Evolutionary conservation across 176 grass and related monocot genomes (phyloP).

Genomic region (Aechmea fasciata): DNA sequence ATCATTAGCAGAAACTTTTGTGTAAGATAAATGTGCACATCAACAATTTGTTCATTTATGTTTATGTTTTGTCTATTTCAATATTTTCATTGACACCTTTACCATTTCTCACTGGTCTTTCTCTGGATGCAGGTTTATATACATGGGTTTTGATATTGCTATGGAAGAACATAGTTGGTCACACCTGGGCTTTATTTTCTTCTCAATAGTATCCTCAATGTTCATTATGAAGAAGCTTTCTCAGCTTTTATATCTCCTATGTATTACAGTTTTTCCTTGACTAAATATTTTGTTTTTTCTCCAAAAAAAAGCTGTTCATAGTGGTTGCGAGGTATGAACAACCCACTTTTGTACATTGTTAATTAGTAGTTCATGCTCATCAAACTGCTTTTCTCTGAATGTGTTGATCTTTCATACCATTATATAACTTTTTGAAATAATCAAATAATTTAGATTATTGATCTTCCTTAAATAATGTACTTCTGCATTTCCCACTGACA

Average conservation of each 20-base stretch:
- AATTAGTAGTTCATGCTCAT: not conserved
- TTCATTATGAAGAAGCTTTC: not conserved
- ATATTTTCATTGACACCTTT: conserved; percentile 8
- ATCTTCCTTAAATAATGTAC: not conserved
- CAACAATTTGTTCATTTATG: not conserved
- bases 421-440: not conserved
- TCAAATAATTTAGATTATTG: not conserved
- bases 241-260: too few relatives aligned
- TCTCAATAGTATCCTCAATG: conserved; percentile 95
- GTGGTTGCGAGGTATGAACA: conserved; percentile 76
- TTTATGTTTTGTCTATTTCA: not conserved
- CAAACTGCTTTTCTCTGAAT: conserved; percentile 12
- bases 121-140: conserved; percentile 76
- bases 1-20: conserved; percentile 98
- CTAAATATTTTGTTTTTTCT: conserved; percentile 10
- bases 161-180: conserved; percentile 99
- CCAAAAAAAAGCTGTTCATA: conserved; percentile 75
- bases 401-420: not conserved
- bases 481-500: too few relatives aligned
- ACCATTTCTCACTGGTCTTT: conserved; percentile 18
- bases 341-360: not conserved
- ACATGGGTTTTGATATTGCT: conserved; percentile 99
- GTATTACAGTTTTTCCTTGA: conserved; percentile 45
- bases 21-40: conserved; percentile 43
- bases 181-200: conserved; percentile 95